Evolutionary conservation across 2,329 filamentous ascomycete species (phyloP).

Genomic region (Sarocladium kiliense): DNA sequence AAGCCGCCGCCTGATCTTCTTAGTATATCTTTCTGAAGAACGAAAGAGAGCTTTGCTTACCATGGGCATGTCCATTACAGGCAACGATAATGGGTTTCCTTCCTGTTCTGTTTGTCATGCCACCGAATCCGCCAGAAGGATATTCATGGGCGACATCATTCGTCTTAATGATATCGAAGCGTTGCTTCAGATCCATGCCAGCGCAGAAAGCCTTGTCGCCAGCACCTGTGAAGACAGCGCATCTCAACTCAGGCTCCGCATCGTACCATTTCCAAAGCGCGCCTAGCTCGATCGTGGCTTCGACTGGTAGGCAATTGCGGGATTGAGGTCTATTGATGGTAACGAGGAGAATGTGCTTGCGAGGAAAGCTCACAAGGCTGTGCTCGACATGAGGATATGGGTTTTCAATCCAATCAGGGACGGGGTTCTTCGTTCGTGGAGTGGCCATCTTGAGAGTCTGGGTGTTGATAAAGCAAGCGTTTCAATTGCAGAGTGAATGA

Average conservation of each 20-base stretch:
- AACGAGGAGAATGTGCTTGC: slow-evolving; percentile 34
- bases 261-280: slow-evolving; percentile 47
- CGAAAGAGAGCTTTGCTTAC: slow-evolving; percentile 16
- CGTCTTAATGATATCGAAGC: slow-evolving; percentile 23
- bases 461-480: neutral
- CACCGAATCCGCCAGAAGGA: slow-evolving; percentile 24
- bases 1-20: slow-evolving; percentile 26
- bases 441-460: slow-evolving; percentile 17
- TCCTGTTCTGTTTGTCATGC: slow-evolving; percentile 28
- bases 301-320: slow-evolving; percentile 35
- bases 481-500: neutral
- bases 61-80: slow-evolving; percentile 25
- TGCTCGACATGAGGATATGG: slow-evolving; percentile 25
- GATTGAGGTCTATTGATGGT: slow-evolving; percentile 37
- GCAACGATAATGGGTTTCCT: slow-evolving; percentile 27
- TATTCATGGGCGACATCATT: slow-evolving; percentile 27
- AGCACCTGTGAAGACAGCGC: slow-evolving; percentile 46
- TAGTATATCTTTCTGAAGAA: too few relatives aligned
- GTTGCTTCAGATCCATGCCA: slow-evolving; percentile 49
- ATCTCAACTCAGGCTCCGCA: slow-evolving; percentile 39
- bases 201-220: slow-evolving; percentile 47
- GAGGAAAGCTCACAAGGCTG: slow-evolving; percentile 33
- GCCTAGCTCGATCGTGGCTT: slow-evolving; percentile 32
- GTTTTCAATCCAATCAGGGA: slow-evolving; percentile 28
- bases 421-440: slow-evolving; percentile 19